Base-by-base conservation (phyloP, 345 rosid genomes). In the Lumnitzera littorea region DNA sequence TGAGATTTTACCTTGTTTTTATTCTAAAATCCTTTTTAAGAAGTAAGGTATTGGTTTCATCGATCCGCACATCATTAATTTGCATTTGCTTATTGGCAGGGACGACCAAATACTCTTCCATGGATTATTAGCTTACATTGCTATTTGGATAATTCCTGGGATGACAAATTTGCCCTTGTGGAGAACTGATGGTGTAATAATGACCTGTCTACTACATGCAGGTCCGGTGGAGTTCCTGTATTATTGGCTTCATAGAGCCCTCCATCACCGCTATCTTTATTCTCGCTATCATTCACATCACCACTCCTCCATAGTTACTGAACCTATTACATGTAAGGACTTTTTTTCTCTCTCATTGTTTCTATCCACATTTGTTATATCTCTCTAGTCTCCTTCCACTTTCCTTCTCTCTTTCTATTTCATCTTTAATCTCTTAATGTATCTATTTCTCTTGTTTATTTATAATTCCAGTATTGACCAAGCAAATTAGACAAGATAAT, bases 241-340 rank as follows among this genome's bases (percentile, higher is more conserved):
- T 67, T 91, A 85, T 48, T 91, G 97, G 97, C 67, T 87, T 20
- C 97, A 90, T 61, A 67, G 81, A 55, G 91, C 86, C 15, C 72
- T 90, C 5, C 97, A 90, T 66, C 97, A 87, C 69, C 91, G 87
- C 68, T 85, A 52, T 60, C 91, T 91, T 60, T 91, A 91, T 76
- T 76, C 89, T 41, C 91, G 94, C 51, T 84, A 91, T 70, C 98
- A 88, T 60, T 91, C 98, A n/a, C 98, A 91, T 43, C 98, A 86
- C 61, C 96, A 88, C 70, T 81, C 94, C 50, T 91, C 98, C 58
- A 80, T 88, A 4, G 91, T 71, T 76, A 88, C 91, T 15, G 91
- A 91, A 66, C 94, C 97, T n/a, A 91, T 85, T 58, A 79, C 91
- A 12, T 82, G 90, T 85, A 75, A 67, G 73, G 24, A 24, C 43